A percentile compares a stretch with the other conserved stretches of the same genome.
These are phyloP conservation scores for Isabelozyma rhagii DNA, from an alignment of 805 yeast genomes.

Conservation along the genomic window DNA sequence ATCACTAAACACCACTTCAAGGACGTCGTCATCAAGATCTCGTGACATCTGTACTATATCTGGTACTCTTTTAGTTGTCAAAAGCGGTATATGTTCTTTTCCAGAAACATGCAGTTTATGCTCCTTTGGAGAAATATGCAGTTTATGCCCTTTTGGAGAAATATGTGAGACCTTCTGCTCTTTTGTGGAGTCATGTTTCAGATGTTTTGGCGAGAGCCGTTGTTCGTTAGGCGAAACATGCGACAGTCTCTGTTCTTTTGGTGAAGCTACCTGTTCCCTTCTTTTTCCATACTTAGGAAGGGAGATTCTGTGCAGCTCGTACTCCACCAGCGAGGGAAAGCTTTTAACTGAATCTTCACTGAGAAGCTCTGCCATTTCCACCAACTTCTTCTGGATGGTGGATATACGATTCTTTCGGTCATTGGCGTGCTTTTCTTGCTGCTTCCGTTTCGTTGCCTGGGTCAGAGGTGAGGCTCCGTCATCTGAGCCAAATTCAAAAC, in stretches of 20 bases:
- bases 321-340: background rate
- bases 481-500: background rate
- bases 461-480: background rate
- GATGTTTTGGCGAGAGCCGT: background rate
- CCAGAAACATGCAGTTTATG: too few relatives aligned
- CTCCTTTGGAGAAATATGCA: too few relatives aligned
- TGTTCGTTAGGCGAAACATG: background rate
- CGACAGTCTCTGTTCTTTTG: too few relatives aligned
- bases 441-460: background rate
- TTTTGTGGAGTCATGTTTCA: too few relatives aligned
- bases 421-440: background rate
- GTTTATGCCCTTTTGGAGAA: too few relatives aligned
- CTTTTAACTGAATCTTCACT: background rate
- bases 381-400: background rate
- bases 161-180: too few relatives aligned
- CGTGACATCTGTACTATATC: too few relatives aligned
- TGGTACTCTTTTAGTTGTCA: too few relatives aligned
- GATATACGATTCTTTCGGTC: background rate
- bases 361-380: background rate
- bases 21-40: background rate
- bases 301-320: background rate
- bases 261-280: too few relatives aligned
- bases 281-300: background rate
- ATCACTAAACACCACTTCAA: background rate
- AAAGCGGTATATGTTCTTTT: too few relatives aligned